phyloP scores from a whole-genome alignment of 2,329 filamentous ascomycete genomes.

The Dactylellina sp. region DNA sequence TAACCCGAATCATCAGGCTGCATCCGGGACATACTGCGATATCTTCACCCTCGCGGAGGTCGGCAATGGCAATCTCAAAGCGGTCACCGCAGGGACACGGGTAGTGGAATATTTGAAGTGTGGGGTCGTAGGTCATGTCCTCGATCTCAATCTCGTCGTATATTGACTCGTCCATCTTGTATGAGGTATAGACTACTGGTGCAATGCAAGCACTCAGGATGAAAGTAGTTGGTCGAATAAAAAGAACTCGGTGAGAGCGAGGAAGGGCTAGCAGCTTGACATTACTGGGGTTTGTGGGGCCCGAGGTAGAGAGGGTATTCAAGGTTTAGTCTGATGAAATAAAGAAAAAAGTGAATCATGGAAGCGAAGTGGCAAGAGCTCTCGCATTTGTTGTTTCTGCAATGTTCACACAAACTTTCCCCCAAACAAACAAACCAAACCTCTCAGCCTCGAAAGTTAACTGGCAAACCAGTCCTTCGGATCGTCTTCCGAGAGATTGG shows the following conservation, averaged over 20 bases:
- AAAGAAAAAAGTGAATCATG: too few species aligned
- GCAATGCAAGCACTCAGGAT: neutral
- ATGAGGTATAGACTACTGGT: neutral
- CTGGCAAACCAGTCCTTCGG: too few species aligned
- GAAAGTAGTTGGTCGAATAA: neutral
- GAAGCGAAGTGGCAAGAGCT: too few species aligned
- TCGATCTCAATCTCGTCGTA: constrained; percentile 99
- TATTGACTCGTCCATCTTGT: constrained; percentile 77
- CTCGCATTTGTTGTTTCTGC: too few species aligned
- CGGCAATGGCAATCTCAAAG: constrained; percentile 88
- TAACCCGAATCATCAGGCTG: constrained; percentile 94
- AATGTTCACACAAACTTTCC: too few species aligned
- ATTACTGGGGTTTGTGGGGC: too few species aligned
- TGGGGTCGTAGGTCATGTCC: constrained; percentile 91
- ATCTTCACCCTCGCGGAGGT: constrained; percentile 88
- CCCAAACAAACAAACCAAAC: too few species aligned
- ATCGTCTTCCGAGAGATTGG: too few species aligned
- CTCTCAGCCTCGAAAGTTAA: too few species aligned
- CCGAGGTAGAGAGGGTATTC: too few species aligned
- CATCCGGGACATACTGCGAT: constrained; percentile 98
- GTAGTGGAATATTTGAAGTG: constrained; percentile 89
- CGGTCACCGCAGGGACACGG: constrained; percentile 97
- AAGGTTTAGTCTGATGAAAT: neutral
- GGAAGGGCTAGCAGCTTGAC: too few species aligned
- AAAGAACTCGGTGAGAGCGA: too few species aligned